Percentiles rank a stretch among this genome's conserved stretches.
Conservation (phyloP, 257 asterid species). For the Petrea volubilis region DNA sequence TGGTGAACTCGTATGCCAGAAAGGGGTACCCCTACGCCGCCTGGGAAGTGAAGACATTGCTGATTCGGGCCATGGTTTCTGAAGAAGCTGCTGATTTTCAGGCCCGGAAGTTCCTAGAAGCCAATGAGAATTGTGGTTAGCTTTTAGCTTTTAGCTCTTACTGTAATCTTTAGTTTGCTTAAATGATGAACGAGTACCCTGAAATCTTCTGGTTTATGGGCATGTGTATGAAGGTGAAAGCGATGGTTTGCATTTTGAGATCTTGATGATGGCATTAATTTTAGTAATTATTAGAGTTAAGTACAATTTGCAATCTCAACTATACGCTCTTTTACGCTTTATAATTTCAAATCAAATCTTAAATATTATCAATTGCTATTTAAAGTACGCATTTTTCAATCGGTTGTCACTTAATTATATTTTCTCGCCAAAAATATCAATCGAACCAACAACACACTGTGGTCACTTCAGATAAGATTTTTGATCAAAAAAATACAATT, state of each 20-base stretch:
- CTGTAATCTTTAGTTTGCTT: not conserved
- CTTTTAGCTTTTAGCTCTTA: not conserved
- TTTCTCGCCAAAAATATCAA: too few species aligned
- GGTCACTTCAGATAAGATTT: too few species aligned
- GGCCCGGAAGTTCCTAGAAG: conserved; percentile 54
- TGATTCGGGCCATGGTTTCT: conserved; percentile 74
- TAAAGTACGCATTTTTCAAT: too few species aligned
- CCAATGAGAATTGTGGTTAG: conserved; percentile 61
- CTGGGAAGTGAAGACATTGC: conserved; percentile 87
- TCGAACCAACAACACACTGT: too few species aligned
- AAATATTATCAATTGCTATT: too few species aligned
- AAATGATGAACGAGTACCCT: not conserved
- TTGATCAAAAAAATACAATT: too few species aligned
- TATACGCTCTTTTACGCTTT: too few species aligned
- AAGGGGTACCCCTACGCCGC: conserved; percentile 70
- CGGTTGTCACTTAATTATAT: too few species aligned
- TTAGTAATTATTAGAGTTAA: not conserved
- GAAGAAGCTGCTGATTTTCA: conserved; percentile 61
- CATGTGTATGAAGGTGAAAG: not conserved
- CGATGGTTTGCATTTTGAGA: conserved; percentile 6
- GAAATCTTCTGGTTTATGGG: too few species aligned
- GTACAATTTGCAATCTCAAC: too few species aligned
- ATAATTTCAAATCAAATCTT: too few species aligned
- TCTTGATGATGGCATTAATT: not conserved
- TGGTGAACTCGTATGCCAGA: conserved; percentile 77